A percentile compares a stretch with the other conserved stretches of the same genome.
Conservation (phyloP, 768 basidiomycete genomes). For the Lactifluus echinatus region DNA sequence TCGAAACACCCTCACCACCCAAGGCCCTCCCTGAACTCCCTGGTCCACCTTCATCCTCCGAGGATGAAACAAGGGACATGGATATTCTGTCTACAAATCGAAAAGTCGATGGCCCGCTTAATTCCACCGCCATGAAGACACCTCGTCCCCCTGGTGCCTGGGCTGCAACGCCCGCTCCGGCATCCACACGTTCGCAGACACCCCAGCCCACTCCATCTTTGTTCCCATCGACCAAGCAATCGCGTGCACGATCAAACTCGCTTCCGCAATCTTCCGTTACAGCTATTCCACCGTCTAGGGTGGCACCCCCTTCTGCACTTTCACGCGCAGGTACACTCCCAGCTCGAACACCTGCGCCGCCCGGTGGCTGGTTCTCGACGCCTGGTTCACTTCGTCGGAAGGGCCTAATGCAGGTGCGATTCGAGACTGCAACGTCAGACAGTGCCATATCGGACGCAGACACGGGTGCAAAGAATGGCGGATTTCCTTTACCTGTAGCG, state of each 20-base stretch:
- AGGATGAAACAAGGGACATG: conserved; percentile 37
- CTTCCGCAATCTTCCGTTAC: conserved; percentile 15
- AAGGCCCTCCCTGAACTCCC: conserved; percentile 57
- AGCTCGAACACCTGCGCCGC: conserved; percentile 38
- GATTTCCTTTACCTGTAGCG: conserved; percentile 1
- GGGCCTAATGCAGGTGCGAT: conserved; percentile 63
- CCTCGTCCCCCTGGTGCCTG: conserved; percentile 41
- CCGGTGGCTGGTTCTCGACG: conserved; percentile 41
- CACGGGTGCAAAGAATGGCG: conserved; percentile 12
- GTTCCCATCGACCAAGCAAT: neutral
- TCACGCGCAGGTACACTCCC: conserved; percentile 12
- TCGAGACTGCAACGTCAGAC: conserved; percentile 39
- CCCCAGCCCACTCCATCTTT: conserved; percentile 5
- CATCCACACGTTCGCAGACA: conserved; percentile 20
- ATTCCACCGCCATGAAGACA: conserved; percentile 34
- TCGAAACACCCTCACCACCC: conserved; percentile 57
- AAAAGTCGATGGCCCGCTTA: conserved; percentile 16
- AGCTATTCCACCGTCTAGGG: neutral
- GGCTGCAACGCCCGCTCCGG: conserved; percentile 35
- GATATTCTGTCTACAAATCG: conserved; percentile 23
- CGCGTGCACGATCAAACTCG: conserved; percentile 18
- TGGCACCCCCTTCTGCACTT: conserved; percentile 6
- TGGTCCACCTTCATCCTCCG: conserved; percentile 48
- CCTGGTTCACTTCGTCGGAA: conserved; percentile 41
- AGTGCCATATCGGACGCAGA: conserved; percentile 23